These are phyloP conservation scores for Zygoascus flipseniorum DNA, from an alignment of 805 yeast genomes.

Conservation along the genomic window DNA sequence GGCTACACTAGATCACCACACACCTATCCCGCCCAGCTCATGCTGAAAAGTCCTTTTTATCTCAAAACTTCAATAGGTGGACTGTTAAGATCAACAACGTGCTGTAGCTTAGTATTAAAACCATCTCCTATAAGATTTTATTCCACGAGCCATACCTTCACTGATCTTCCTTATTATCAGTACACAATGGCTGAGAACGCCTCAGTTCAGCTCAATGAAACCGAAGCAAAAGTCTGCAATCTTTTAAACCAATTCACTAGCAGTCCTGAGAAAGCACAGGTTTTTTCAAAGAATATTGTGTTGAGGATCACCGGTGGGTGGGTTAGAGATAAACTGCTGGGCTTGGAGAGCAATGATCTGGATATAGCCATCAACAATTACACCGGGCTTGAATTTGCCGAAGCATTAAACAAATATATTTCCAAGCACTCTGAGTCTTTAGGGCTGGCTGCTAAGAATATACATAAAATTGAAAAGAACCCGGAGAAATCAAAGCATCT, in stretches of 20 bases:
- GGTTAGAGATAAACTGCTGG: constrained; percentile 92
- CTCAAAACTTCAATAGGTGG: neutral
- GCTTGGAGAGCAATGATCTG: constrained; percentile 71
- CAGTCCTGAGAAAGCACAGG: constrained; percentile 17
- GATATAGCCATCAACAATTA: constrained; percentile 84
- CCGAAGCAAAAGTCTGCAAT: constrained; percentile 24
- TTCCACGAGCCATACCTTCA: neutral
- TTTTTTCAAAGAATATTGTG: constrained; percentile 30
- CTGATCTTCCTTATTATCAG: neutral
- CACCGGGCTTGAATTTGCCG: constrained; percentile 83
- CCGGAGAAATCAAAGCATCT: constrained; percentile 95
- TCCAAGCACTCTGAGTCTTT: constrained; percentile 24
- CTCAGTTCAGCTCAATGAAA: constrained; percentile 15
- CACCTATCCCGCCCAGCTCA: neutral
- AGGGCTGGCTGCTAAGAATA: constrained; percentile 23
- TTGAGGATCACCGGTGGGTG: constrained; percentile 94
- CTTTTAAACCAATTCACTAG: constrained; percentile 26
- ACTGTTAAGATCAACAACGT: neutral
- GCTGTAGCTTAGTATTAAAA: too few species aligned
- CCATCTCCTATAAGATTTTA: neutral
- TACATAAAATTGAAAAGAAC: constrained; percentile 81
- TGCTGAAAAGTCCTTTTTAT: neutral
- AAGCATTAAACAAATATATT: constrained; percentile 46
- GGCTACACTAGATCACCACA: too few species aligned
- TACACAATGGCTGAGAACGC: neutral